Evolutionary conservation across 1,284 basidiomycete genomes (phyloP).

Genomic region (Trichosporon asahii): DNA sequence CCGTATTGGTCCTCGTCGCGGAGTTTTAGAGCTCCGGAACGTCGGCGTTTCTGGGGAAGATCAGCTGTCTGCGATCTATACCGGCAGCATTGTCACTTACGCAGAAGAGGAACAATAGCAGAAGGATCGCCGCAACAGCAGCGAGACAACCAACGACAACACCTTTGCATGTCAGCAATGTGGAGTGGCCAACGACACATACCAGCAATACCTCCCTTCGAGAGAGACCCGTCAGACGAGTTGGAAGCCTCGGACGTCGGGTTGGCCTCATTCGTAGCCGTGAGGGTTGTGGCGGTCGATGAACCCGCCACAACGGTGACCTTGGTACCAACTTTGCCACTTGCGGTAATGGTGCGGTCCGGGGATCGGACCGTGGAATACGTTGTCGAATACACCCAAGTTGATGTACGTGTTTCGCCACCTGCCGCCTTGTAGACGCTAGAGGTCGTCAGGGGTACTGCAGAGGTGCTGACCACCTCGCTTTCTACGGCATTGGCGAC

Average conservation of each 20-base stretch:
- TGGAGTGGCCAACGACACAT: background rate
- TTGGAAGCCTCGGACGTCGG: background rate
- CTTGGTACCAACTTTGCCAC: background rate
- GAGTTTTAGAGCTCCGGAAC: background rate
- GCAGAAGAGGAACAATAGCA: background rate
- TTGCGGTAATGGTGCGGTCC: background rate
- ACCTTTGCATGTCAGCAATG: background rate
- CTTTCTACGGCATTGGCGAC: background rate
- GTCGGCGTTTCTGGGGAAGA: background rate
- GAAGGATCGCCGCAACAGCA: background rate
- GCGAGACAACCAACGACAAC: conserved; percentile 3
- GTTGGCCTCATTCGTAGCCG: background rate
- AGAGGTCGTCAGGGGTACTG: background rate
- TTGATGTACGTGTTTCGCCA: background rate
- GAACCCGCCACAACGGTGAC: background rate
- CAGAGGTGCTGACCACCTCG: background rate
- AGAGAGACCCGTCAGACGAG: background rate
- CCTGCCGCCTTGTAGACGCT: background rate
- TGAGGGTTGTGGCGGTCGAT: background rate
- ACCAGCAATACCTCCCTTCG: conserved; percentile 2
- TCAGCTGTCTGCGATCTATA: background rate
- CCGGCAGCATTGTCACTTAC: background rate
- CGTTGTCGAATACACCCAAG: background rate
- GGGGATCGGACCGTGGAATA: background rate
- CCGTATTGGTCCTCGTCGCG: conserved; percentile 15